phyloP scores from a whole-genome alignment of 2,329 filamentous ascomycete species.

The Graphium sp. region DNA sequence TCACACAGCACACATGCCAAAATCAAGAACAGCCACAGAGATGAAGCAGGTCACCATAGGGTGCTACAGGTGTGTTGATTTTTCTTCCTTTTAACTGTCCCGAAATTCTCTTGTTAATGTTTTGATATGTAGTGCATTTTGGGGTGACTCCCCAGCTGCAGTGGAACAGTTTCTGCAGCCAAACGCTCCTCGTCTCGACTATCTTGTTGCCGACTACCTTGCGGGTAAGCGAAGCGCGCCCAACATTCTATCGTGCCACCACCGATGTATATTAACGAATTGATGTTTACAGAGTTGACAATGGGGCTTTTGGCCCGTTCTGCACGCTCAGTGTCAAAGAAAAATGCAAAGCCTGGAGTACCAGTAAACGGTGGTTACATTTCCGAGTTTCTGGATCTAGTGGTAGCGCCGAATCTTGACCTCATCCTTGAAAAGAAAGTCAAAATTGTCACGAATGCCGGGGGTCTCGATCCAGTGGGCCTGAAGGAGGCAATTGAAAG shows the following conservation, averaged over 20 bases:
- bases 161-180: constrained; percentile 2
- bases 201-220: constrained; percentile 4
- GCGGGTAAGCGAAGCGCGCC: no score
- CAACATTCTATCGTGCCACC: no score
- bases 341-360: not conserved
- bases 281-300: constrained; percentile 3
- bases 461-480: constrained; percentile 3
- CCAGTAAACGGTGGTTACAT: constrained; percentile 1
- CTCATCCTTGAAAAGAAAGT: constrained; percentile 3
- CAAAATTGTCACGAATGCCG: constrained; percentile 4
- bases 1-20: no score
- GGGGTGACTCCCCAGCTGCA: constrained; percentile 3
- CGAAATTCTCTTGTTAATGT: no score
- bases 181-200: constrained; percentile 2
- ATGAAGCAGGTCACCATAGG: constrained; percentile 3
- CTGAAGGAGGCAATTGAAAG: constrained; percentile 3
- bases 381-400: constrained; percentile 2
- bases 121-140: constrained; percentile 1
- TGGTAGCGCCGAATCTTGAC: not conserved
- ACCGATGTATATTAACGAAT: no score
- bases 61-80: constrained; percentile 3
- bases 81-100: not conserved
- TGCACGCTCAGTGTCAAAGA: not conserved
- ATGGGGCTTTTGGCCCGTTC: constrained; percentile 3
- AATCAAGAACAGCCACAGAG: no score